These are phyloP conservation scores for Scenedesmus sp. DNA, from an alignment of 163 green algal genomes.

Conservation along the genomic window DNA sequence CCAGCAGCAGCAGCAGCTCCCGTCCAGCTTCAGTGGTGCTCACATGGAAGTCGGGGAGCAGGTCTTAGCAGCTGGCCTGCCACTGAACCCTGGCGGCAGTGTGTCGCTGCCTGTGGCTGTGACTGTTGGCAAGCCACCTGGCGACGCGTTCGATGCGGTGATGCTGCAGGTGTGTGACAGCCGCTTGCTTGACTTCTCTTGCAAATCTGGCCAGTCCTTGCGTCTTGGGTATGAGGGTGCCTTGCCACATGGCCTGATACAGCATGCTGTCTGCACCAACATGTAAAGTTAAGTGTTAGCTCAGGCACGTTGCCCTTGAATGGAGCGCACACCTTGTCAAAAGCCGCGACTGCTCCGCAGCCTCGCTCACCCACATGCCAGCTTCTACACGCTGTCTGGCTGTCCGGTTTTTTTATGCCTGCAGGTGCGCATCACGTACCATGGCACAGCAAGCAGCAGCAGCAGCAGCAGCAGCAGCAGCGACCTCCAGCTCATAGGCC, in stretches of 20 bases:
- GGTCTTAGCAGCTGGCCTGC: conserved; percentile 15
- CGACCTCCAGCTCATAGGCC: conserved; percentile 1
- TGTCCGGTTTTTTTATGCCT: background rate
- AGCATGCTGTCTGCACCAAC: too few relatives aligned
- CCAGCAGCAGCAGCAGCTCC: conserved; percentile 40
- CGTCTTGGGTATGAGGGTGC: too few relatives aligned
- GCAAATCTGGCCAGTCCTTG: too few relatives aligned
- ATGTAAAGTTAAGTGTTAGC: too few relatives aligned
- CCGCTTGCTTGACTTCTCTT: too few relatives aligned
- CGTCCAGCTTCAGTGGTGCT: conserved; percentile 38
- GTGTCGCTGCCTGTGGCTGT: conserved; percentile 51
- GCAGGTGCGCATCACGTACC: conserved; percentile 44
- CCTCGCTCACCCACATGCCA: too few relatives aligned
- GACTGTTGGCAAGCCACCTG: conserved; percentile 40
- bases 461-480: conserved; percentile 22
- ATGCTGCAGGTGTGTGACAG: conserved; percentile 33
- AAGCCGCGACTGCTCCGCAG: too few relatives aligned
- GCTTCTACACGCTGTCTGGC: background rate
- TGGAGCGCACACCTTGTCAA: too few relatives aligned
- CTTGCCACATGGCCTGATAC: too few relatives aligned
- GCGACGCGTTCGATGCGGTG: conserved; percentile 33
- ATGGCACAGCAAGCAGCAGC: background rate
- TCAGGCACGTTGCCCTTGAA: too few relatives aligned
- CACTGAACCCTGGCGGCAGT: conserved; percentile 25
- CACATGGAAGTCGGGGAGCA: conserved; percentile 31